Base-by-base conservation (phyloP, 1,284 basidiomycete species). In the Heterobasidion annosum region DNA sequence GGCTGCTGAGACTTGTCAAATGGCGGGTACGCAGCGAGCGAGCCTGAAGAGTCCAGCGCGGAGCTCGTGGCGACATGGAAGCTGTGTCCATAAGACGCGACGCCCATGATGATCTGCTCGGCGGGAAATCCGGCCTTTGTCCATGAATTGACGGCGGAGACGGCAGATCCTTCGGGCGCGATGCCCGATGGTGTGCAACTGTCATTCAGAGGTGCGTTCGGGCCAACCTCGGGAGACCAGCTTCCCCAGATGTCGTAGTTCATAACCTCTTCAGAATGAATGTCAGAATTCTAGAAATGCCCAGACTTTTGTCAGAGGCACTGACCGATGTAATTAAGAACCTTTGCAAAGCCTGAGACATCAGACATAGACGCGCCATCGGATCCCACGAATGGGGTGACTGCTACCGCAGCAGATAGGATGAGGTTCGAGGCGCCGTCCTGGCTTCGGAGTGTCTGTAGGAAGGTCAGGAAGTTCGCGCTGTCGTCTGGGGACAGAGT, bases 201-300 rank as follows among this genome's bases (percentile, higher is more conserved):
- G 64, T 88, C 76, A 34, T 73, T 70, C 51, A 89, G 73, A 1
- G 87, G 85, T 1, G 86, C 77, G 63, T 89, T 89, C n/a, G 88
- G 79, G 13, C 87, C 87, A 5, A 74, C 70, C 19, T 51, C 40
- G 10, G 60, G 5, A 1, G 63, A 77, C 79, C 73, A 73, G 58
- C 75, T 68, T 51, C 83, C 85, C 75, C 76, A 86, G 55, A 86
- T 66, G 62, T 89, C 86, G 64, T 87, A 89, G 71, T 84, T 78
- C 87, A 89, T 89, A 66, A 89, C 70, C 43, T 61, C 61, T 61
- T 34, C 18, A 32, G 9, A 35, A 1, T 33, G 45, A 2, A 16
- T 10, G 42, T 52, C 25, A 35, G 50, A 40, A 18, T 18, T 33
- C 18, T n/a, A 43, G 2, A 3, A 13, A 12, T 42, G 46, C 4